Evolutionary conservation across 805 yeast species (phyloP).

Genomic region (Lipomyces yamadae): DNA sequence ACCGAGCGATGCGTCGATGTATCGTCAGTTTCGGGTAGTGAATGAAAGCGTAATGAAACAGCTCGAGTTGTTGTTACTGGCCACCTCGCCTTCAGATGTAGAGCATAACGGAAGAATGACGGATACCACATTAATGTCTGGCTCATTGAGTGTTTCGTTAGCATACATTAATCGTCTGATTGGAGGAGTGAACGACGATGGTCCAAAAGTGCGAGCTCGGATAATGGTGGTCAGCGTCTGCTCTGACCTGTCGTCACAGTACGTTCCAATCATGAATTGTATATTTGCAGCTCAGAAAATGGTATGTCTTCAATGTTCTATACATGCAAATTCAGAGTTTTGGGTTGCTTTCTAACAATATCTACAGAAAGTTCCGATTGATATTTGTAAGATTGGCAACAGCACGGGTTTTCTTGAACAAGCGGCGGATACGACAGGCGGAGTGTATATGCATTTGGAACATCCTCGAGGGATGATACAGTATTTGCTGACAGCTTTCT

Average conservation of each 20-base stretch:
- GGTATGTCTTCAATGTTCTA: slow-evolving; percentile 39
- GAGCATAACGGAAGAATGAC: slow-evolving; percentile 21
- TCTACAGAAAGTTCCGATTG: slow-evolving; percentile 69
- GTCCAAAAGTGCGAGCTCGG: slow-evolving; percentile 62
- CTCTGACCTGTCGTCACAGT: slow-evolving; percentile 77
- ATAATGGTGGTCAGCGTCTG: slow-evolving; percentile 66
- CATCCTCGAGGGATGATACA: slow-evolving; percentile 81
- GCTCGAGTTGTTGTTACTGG: slow-evolving; percentile 54
- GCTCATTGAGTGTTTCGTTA: slow-evolving; percentile 82
- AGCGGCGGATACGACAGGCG: slow-evolving; percentile 93
- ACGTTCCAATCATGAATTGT: slow-evolving; percentile 92
- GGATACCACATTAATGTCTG: slow-evolving; percentile 59
- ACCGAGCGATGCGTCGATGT: slow-evolving; percentile 59
- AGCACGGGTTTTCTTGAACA: slow-evolving; percentile 89
- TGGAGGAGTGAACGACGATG: slow-evolving; percentile 8
- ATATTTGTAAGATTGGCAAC: slow-evolving; percentile 73
- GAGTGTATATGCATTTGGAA: slow-evolving; percentile 74
- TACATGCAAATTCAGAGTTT: slow-evolving; percentile 2
- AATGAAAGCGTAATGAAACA: slow-evolving; percentile 73
- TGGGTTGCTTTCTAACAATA: neutral
- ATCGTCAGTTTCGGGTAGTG: slow-evolving; percentile 78
- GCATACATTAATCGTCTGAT: slow-evolving; percentile 65
- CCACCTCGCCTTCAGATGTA: slow-evolving; percentile 43
- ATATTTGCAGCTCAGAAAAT: slow-evolving; percentile 95
- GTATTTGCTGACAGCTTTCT: slow-evolving; percentile 73